Conservation (phyloP, 768 basidiomycete genomes). For the Termitomyces sp. region DNA sequence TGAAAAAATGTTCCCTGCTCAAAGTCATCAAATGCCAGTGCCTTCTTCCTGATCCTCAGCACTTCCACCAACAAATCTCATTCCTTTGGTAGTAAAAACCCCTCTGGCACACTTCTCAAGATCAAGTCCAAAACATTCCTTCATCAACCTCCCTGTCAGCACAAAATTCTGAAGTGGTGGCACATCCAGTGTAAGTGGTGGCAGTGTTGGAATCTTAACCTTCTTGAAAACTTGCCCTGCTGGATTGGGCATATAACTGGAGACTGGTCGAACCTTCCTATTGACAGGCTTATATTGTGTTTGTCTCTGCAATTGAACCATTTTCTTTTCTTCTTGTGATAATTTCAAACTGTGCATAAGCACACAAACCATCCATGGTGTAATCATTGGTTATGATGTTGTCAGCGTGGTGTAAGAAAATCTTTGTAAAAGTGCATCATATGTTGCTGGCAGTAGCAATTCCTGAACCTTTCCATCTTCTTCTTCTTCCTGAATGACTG, state of each 20-base stretch:
- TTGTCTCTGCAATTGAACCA: not conserved
- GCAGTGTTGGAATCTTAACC: conserved; percentile 4
- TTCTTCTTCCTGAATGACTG: not conserved
- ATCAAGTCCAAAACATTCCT: too few relatives aligned
- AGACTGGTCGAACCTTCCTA: too few relatives aligned
- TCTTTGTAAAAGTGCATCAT: not conserved
- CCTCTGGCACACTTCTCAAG: too few relatives aligned
- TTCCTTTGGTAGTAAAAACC: too few relatives aligned
- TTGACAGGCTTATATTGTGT: conserved; percentile 21
- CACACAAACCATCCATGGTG: not conserved
- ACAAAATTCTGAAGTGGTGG: too few relatives aligned
- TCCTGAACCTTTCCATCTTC: not conserved
- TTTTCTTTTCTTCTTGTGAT: not conserved
- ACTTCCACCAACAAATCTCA: too few relatives aligned
- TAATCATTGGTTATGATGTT: not conserved
- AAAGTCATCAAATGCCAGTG: too few relatives aligned
- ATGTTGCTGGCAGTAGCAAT: not conserved
- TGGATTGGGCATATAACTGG: conserved; percentile 24
- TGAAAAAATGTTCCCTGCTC: too few relatives aligned
- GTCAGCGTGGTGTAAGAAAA: not conserved
- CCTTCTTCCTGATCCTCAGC: too few relatives aligned
- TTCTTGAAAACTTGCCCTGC: too few relatives aligned
- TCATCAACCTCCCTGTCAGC: conserved; percentile 2
- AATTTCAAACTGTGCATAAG: not conserved
- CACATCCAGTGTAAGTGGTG: not conserved